Evolutionary conservation across 1,139 yeast species (phyloP).

Genomic region (Debaryomyces subglobosus): DNA sequence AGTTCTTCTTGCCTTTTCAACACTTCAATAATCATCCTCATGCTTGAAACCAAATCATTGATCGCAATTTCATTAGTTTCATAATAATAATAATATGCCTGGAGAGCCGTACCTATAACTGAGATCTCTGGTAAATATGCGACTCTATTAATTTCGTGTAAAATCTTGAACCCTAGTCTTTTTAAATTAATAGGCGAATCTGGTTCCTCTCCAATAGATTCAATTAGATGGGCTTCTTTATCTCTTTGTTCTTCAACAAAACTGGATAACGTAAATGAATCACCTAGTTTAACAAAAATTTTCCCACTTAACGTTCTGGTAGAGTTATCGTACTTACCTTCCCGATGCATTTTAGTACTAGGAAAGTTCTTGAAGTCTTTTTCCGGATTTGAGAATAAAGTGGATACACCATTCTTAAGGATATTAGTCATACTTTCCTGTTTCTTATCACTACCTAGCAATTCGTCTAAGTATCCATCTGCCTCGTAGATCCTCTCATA

Average conservation of each 20-base stretch:
- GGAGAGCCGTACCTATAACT: slow-evolving; percentile 43
- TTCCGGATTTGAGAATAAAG: slow-evolving; percentile 20
- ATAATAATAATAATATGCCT: slow-evolving; percentile 31
- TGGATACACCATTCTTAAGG: slow-evolving; percentile 37
- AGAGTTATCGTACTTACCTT: slow-evolving; percentile 33
- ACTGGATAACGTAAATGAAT: slow-evolving; percentile 33
- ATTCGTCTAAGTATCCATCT: slow-evolving; percentile 62
- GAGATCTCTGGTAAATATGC: slow-evolving; percentile 43
- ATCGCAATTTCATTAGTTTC: slow-evolving; percentile 24
- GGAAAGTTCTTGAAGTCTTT: slow-evolving; percentile 10
- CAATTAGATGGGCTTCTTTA: slow-evolving; percentile 10
- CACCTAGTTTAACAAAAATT: slow-evolving; percentile 43
- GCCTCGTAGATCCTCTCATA: slow-evolving; percentile 71
- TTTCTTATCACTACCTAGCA: slow-evolving; percentile 61
- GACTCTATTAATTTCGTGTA: slow-evolving; percentile 44
- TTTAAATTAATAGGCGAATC: slow-evolving; percentile 34
- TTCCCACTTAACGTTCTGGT: slow-evolving; percentile 38
- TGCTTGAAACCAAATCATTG: slow-evolving; percentile 32
- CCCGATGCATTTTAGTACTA: neutral
- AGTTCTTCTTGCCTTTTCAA: slow-evolving; percentile 26
- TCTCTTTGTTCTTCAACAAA: slow-evolving; percentile 22
- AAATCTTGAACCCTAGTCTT: slow-evolving; percentile 44
- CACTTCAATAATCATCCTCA: slow-evolving; percentile 26
- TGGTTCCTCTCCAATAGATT: neutral
- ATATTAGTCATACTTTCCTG: slow-evolving; percentile 47